These are phyloP conservation scores for Petunia hybrid DNA, from an alignment of 305 asterid genomes.

Conservation along the genomic window DNA sequence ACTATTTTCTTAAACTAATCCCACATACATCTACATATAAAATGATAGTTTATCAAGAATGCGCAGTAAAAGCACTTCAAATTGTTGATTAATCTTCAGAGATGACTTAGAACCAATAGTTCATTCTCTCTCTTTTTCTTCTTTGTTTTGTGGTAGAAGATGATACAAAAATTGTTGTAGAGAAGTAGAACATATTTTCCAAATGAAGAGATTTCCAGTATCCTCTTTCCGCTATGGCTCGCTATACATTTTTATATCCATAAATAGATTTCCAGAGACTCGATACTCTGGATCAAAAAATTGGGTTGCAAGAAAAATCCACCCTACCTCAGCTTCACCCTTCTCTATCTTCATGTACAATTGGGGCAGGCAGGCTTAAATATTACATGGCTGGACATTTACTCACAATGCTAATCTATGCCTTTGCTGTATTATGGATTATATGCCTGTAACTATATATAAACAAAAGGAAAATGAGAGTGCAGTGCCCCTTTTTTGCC, in stretches of 20 bases:
- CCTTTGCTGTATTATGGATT: constrained; percentile 32
- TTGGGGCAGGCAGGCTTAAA: constrained; percentile 38
- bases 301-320: constrained; percentile 33
- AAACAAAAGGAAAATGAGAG: constrained; percentile 21
- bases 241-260: constrained; percentile 7
- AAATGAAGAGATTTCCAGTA: constrained; percentile 10
- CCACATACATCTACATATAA: not conserved
- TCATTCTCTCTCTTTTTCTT: not conserved
- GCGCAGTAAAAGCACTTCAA: not conserved
- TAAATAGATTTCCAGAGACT: constrained; percentile 19
- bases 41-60: not conserved
- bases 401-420: constrained; percentile 32
- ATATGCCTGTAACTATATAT: constrained; percentile 26
- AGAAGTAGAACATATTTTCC: not conserved
- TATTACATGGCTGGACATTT: constrained; percentile 33
- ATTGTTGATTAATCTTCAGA: not conserved
- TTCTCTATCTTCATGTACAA: constrained; percentile 48
- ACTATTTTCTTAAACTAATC: not conserved
- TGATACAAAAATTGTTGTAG: not conserved
- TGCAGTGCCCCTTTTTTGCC: constrained; percentile 18
- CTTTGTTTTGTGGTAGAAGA: not conserved
- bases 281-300: constrained; percentile 30
- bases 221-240: not conserved
- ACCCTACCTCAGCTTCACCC: constrained; percentile 40
- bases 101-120: not conserved